Evolutionary conservation across 495 filamentous ascomycete genomes (phyloP).

Genomic region (Penicillium canariense): DNA sequence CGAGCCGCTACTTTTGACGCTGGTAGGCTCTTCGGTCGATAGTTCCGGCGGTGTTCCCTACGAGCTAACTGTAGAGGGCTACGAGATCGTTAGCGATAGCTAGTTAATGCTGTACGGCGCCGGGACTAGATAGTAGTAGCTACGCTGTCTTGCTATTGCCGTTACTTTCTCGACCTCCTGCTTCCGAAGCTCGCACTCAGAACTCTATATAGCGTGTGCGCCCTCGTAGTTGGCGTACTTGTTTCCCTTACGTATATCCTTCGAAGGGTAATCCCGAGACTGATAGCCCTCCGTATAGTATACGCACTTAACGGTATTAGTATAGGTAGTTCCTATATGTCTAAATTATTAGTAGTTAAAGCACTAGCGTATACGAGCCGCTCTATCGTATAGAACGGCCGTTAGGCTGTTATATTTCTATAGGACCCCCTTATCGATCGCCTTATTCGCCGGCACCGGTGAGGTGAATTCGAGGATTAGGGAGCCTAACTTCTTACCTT

Average conservation of each 20-base stretch:
- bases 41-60: not conserved
- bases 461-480: constrained; percentile 5
- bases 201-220: constrained; percentile 1
- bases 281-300: not conserved
- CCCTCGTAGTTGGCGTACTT: constrained; percentile 9
- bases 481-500: too few species aligned
- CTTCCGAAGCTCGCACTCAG: not conserved
- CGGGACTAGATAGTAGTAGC: not conserved
- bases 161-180: not conserved
- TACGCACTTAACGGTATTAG: not conserved
- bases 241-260: not conserved
- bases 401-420: not conserved
- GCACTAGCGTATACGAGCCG: constrained; percentile 2
- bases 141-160: not conserved
- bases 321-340: constrained; percentile 6
- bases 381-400: constrained; percentile 1
- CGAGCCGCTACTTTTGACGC: not conserved
- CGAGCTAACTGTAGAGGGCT: not conserved
- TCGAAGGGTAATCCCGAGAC: not conserved
- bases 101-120: not conserved
- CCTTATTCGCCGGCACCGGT: not conserved
- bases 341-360: constrained; percentile 2
- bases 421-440: not conserved
- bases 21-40: not conserved
- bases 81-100: not conserved